These are phyloP conservation scores for Gillenia trifoliata DNA, from an alignment of 306 rosid genomes.

Conservation along the genomic window DNA sequence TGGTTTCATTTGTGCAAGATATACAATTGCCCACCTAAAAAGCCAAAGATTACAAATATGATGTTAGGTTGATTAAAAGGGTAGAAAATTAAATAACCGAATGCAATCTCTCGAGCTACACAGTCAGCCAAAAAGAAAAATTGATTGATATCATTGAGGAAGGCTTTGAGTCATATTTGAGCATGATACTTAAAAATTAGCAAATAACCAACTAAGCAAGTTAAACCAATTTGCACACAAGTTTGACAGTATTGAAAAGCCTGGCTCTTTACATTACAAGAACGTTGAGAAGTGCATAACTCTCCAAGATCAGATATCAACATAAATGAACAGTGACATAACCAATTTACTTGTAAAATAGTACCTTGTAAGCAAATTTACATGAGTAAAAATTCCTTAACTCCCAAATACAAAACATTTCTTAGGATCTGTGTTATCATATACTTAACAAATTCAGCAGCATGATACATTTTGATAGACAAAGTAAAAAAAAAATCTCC, in stretches of 20 bases:
- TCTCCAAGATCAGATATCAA: background rate
- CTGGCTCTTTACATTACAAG: background rate
- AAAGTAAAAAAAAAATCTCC: background rate
- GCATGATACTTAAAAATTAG: no score
- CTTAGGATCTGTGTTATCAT: background rate
- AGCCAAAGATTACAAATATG: no score
- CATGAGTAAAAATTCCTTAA: background rate
- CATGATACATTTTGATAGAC: background rate
- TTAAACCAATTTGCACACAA: no score
- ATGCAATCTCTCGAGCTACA: no score
- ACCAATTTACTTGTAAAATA: background rate
- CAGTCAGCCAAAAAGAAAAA: no score
- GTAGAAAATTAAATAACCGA: no score
- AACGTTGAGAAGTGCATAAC: background rate
- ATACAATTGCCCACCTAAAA: no score
- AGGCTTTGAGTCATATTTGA: no score
- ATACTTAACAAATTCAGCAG: slow-evolving; percentile 21
- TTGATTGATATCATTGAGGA: no score
- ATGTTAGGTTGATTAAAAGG: no score
- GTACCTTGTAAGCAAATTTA: background rate
- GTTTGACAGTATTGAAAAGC: background rate
- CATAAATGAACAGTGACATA: background rate
- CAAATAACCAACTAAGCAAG: no score
- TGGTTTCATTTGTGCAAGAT: no score
- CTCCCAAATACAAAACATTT: background rate